These are phyloP conservation scores for Rosa hybrid DNA, from an alignment of 331 rosid species.

Conservation along the genomic window DNA sequence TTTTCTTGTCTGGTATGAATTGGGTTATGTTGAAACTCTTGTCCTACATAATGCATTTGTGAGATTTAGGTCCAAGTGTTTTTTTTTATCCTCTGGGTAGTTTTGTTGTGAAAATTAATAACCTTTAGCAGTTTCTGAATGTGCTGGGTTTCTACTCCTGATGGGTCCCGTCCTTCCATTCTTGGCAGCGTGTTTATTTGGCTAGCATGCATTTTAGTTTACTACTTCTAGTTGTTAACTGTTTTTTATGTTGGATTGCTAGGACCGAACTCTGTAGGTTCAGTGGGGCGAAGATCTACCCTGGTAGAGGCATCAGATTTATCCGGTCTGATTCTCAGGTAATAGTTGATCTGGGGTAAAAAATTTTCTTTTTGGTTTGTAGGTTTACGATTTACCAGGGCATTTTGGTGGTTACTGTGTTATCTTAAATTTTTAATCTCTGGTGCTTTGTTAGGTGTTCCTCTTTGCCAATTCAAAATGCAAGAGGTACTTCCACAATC, in stretches of 20 bases:
- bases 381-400: neutral
- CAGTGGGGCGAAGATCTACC: constrained; percentile 83
- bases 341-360: neutral
- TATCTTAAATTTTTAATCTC: neutral
- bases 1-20: no score
- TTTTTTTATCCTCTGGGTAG: neutral
- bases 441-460: constrained; percentile 50
- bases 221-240: neutral
- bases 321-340: constrained; percentile 83
- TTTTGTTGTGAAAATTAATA: neutral
- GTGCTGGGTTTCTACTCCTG: neutral
- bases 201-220: neutral
- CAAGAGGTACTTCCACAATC: constrained; percentile 83
- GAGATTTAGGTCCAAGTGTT: neutral
- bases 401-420: no score
- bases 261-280: constrained; percentile 91
- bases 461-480: constrained; percentile 81
- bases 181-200: neutral
- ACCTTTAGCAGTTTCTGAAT: neutral
- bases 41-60: neutral
- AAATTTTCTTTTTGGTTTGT: no score
- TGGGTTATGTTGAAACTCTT: neutral
- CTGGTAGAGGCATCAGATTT: constrained; percentile 76
- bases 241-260: constrained; percentile 19
- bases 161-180: neutral